Evolutionary conservation across 2,329 filamentous ascomycete species (phyloP).

Genomic region (Cladophialophora chaetospira): DNA sequence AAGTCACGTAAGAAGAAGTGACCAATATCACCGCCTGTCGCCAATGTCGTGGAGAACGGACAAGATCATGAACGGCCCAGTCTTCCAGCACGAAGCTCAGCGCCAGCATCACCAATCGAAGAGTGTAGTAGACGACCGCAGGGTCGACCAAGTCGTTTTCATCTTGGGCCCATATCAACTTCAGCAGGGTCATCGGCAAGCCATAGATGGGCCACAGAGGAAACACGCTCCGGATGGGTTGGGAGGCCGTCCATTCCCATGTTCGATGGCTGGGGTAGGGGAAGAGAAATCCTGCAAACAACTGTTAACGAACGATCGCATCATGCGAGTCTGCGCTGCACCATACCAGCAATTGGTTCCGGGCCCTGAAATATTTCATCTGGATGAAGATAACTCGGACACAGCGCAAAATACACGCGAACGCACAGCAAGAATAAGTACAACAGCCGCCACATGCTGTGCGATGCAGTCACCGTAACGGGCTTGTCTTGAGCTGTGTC

Average conservation of each 20-base stretch:
- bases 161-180: slow-evolving; percentile 88
- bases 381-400: slow-evolving; percentile 93
- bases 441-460: slow-evolving; percentile 81
- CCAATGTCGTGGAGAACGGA: slow-evolving; percentile 71
- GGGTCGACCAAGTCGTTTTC: slow-evolving; percentile 80
- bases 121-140: slow-evolving; percentile 83
- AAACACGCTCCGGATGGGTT: slow-evolving; percentile 93
- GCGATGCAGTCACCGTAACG: slow-evolving; percentile 23
- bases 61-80: slow-evolving; percentile 92
- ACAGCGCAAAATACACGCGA: slow-evolving; percentile 90
- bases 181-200: slow-evolving; percentile 86
- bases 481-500: slow-evolving; percentile 21
- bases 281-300: slow-evolving; percentile 78
- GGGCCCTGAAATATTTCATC: slow-evolving; percentile 99
- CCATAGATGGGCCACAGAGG: slow-evolving; percentile 96
- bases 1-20: slow-evolving; percentile 95
- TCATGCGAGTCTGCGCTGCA: neutral
- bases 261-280: slow-evolving; percentile 85
- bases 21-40: slow-evolving; percentile 78
- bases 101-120: slow-evolving; percentile 88
- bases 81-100: slow-evolving; percentile 96
- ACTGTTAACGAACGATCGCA: slow-evolving; percentile 1
- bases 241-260: slow-evolving; percentile 90
- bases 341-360: slow-evolving; percentile 90
- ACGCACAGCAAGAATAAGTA: slow-evolving; percentile 84